Evolutionary conservation across 345 rosid species (phyloP), one percentile per base, ranked within the genome.

Genomic region (Gynandropsis gynandra): DNA sequence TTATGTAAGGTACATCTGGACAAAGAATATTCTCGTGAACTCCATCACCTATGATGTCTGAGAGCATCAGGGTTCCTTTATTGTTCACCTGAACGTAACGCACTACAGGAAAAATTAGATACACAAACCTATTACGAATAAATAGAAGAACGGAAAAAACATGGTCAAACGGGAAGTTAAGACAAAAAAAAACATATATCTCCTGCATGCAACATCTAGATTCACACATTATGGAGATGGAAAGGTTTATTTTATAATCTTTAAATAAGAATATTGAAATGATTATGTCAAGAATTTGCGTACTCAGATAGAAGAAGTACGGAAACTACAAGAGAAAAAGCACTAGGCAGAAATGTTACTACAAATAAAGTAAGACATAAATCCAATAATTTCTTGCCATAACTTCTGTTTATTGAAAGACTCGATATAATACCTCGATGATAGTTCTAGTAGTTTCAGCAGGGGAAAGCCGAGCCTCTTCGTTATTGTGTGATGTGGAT

Each of bases 1-100:
- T 79, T 39, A 78, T 73, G 53, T 82, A 92, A 67, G 80, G 86
- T 72, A 92, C 64, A 63, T 85, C 98, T 13, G 96, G 86, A 86
- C 84, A 81, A 59, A 87, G 58, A 66, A 92, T 58, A 54, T 82
- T 80, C 64, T 85, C 95, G 56, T 82, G 84, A 65, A 76, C 59
- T 47, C 77, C 93, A 65, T 74, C 81, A 57, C 72, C 60, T 33
- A 78, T 58, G 60, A 82, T 39, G 54, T 72, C 81, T 1, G 82
- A 76, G 67, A 87, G 69, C 82, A 85, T 70, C 60, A 92, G 42
- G 4, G 89, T 80, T 54, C 96, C 96, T 77, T 74, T 82, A 67
- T 64, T 67, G 73, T 82, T 92, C 58, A 83, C 95, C 98, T 92
- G 78, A 62, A 79, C 58, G 69, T 20, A 48, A 76, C 80, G 71